Evolutionary conservation across 805 yeast genomes (phyloP), one percentile per base, ranked within the genome.

Genomic region (Suhomyces prunicola): DNA sequence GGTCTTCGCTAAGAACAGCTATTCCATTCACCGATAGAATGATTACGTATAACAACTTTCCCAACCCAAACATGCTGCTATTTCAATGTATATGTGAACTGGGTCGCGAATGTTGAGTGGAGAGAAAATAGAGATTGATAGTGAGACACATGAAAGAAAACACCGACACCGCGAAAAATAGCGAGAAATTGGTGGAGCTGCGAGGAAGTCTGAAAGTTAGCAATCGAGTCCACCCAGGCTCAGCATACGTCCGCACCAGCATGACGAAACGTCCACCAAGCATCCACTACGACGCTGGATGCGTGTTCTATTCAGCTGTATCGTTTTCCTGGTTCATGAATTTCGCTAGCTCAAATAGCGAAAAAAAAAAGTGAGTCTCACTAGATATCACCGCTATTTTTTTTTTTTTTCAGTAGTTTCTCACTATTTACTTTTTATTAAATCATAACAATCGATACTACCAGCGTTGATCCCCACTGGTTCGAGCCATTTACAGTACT

Each of bases 1-100:
- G 73, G 62, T 88, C 94, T 61, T 88, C 96, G 65, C 87, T 87
- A 50, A 88, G 77, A 35, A 88, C 86, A 0, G 94, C 94, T 27
- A 88, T 80, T 0, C 93, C 83, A 66, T 88, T 88, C 47, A 87
- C 80, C 52, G 87, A 70, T 39, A 88, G 74, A n/a, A 83, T 67
- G 23, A 77, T 69, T 51, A 81, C 83, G 60, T 83, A 84, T 52
- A 83, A 74, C 31, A 84, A 69, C 63, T 77, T 82, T 9, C 87
- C 87, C 44, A 84, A 68, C 15, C 88, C 87, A 68, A 84, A 84
- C 85, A 83, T 75, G n/a, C 17, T 36, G 50, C 13, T n/a, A n/a
- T 23, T 22, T 22, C 13, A 26, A 24, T n/a, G 33, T 44, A 13
- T 44, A 17, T 4, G 9, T 19, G 1, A 39, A 39, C 7, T 39